Base-by-base conservation (phyloP, 2,329 filamentous ascomycete species). In the Cercospora beticola region DNA sequence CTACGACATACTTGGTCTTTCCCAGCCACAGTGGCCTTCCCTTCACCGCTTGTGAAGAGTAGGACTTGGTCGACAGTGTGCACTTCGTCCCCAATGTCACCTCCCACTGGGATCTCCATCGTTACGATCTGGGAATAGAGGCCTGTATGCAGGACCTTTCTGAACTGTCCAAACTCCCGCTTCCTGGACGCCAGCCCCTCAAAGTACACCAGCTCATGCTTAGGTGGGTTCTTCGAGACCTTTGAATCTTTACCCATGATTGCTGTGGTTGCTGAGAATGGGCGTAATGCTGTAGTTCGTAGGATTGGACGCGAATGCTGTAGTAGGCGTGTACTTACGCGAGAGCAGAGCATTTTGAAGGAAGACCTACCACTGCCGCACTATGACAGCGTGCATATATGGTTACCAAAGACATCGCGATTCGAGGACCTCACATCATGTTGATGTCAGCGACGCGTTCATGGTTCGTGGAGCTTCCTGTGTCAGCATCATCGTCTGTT, bases 11-110 rank as follows among this genome's bases (percentile, higher is more conserved):
- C 77, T 71, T 89, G 86, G 63, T 89, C 85, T 64, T 86, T 86
- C 0, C 86, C 87, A 16, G 83, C 85, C 4, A 90, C 84, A 2
- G 85, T 88, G 1, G 87, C 87, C 28, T 86, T 84, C 0, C 85
- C 87, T 10, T 79, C 81, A 12, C 88, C 88, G 5, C 84, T 86
- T 0, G 87, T 90, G 78, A 90, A 89, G 12, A 88, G 87, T 12
- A 90, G 80, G 65, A 88, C 86, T 72, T 90, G 88, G 70, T 90
- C 88, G 43, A 89, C 87, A 0, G 85, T 86, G 75, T 90, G 88
- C 68, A 88, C 87, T 79, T 90, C 87, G 63, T 90, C 87, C n/a
- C 88, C 87, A 72, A 90, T 90, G 31, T 90, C 87, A 2, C 88
- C 87, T 14, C 83, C 84, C 0, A 88, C 85, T 0, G 88, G 88